Conservation (phyloP, 192 early-diverging fungal genomes). For the Podila horticola region DNA sequence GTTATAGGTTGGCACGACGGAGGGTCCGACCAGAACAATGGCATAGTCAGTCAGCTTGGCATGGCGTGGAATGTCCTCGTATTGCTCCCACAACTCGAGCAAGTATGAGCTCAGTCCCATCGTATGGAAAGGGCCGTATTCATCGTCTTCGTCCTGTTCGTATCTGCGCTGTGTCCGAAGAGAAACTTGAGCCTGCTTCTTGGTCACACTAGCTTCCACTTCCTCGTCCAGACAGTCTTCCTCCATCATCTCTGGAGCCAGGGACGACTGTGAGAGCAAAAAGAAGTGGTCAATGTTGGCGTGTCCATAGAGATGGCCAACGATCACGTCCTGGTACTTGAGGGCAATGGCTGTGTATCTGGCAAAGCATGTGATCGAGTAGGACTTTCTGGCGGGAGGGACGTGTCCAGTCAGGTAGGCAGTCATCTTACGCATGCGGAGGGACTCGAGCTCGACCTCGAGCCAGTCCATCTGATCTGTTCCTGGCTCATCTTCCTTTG, state of each 20-base stretch:
- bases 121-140: constrained; percentile 39
- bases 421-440: constrained; percentile 55
- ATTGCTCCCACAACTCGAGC: constrained; percentile 54
- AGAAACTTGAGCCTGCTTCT: neutral
- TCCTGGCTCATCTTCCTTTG: constrained; percentile 64
- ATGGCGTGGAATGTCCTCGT: constrained; percentile 24
- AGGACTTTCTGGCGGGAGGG: constrained; percentile 61
- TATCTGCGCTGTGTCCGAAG: constrained; percentile 19
- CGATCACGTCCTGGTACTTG: constrained; percentile 61
- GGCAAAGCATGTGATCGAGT: constrained; percentile 51
- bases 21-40: constrained; percentile 66
- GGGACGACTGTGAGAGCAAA: constrained; percentile 58
- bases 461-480: constrained; percentile 76
- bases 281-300: constrained; percentile 78
- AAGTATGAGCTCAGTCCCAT: constrained; percentile 44
- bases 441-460: constrained; percentile 62
- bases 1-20: constrained; percentile 71
- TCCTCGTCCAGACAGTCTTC: neutral
- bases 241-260: constrained; percentile 1
- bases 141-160: constrained; percentile 51
- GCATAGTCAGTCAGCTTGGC: constrained; percentile 48
- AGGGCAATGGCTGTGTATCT: constrained; percentile 55
- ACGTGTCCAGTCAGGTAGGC: constrained; percentile 77
- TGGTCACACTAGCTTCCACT: neutral
- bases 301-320: constrained; percentile 80